phyloP scores from a whole-genome alignment of 2,329 filamentous ascomycete species.

The Cladophialophora immunda region DNA sequence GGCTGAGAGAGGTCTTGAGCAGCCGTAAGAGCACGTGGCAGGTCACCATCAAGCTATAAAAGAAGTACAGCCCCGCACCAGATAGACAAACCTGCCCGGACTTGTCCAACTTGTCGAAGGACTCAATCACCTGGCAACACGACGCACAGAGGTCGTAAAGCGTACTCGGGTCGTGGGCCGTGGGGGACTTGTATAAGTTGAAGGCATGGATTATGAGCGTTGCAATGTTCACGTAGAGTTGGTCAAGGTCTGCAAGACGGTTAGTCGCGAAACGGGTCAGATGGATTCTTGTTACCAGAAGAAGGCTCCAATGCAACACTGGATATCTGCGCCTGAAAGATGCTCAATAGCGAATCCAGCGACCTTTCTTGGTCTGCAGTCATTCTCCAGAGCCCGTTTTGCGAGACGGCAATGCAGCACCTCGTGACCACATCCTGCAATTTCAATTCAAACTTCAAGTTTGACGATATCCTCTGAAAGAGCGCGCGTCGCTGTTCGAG shows the following conservation, averaged over 20 bases:
- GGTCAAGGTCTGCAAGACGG: conserved; percentile 20
- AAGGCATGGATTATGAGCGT: conserved; percentile 28
- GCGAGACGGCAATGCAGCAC: conserved; percentile 48
- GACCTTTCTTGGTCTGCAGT: conserved; percentile 49
- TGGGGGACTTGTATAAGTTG: conserved; percentile 33
- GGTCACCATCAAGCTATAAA: conserved; percentile 45
- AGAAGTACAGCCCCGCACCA: conserved; percentile 40
- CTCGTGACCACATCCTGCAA: conserved; percentile 49
- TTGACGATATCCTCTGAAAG: conserved; percentile 47
- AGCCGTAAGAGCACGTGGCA: conserved; percentile 48
- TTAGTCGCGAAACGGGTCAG: background rate
- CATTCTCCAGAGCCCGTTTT: conserved; percentile 52
- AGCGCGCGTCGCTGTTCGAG: conserved; percentile 46
- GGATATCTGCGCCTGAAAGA: conserved; percentile 48
- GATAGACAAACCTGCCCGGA: conserved; percentile 24
- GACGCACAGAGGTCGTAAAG: conserved; percentile 31
- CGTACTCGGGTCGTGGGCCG: conserved; percentile 32
- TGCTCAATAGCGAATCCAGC: conserved; percentile 48
- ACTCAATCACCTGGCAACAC: conserved; percentile 34
- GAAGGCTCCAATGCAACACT: conserved; percentile 47
- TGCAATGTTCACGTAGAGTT: conserved; percentile 28
- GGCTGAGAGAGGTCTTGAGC: conserved; percentile 47
- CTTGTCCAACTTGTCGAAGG: conserved; percentile 32
- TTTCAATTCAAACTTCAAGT: conserved; percentile 49
- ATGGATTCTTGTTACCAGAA: conserved; percentile 43